Base-by-base conservation (phyloP, 805 yeast species). In the Metschnikowia amazonensis region DNA sequence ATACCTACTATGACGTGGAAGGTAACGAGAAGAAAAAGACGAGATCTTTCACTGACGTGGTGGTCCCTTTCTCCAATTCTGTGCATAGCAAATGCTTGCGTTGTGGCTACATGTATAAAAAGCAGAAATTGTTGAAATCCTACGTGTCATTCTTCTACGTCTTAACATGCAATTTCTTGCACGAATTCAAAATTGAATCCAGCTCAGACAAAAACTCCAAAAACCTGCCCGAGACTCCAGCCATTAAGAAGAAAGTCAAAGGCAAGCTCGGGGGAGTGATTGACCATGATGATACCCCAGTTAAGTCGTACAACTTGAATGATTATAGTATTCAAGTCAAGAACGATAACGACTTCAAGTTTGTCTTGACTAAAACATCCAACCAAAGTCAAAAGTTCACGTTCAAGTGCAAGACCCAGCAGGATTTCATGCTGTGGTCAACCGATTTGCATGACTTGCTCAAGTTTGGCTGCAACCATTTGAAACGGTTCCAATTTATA, bases 361-460 rank as follows among this genome's bases (percentile, higher is more conserved):
- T 71, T 45, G 58, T 65, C 20, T 53, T 71, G 44, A 49, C 58
- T 20, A 64, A 62, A 49, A 55, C 49, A 17, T 54, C 65, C 10
- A 62, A 63, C 46, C 45, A 54, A 16, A 48, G 58, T 16, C 65
- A 65, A 25, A 69, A 66, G 53, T 54, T 57, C 39, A 66, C 72
- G 1, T 76, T 76, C 60, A 67, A 74, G 64, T 64, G 83, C 61
- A 57, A 72, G 49, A 69, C 66, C 23, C 61, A 53, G 13, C 67
- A 63, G 29, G 77, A 77, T 42, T 75, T 75, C 42, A 58, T 57
- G 21, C 71, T 70, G 51, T 83, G 88, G 88, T 63, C 68, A 29
- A 72, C 69, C 24, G 84, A 81, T 57, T 61, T 83, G 36, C 64
- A 67, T 25, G 82, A 80, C 49, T 63, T 82, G 51, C 69, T 77